Evolutionary conservation across 2,329 filamentous ascomycete genomes (phyloP).

Genomic region (Lithohypha guttulata): DNA sequence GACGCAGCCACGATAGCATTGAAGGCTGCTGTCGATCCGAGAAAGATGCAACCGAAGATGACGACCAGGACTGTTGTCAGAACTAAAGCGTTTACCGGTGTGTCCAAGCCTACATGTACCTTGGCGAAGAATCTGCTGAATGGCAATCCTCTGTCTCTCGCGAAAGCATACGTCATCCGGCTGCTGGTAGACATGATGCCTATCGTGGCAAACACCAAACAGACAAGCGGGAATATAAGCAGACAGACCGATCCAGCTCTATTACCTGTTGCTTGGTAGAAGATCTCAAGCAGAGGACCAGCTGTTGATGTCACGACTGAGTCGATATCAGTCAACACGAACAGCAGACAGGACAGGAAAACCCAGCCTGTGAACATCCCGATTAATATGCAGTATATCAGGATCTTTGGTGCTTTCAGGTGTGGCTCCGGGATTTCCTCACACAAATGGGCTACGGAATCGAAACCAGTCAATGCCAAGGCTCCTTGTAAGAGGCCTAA

Average conservation of each 20-base stretch:
- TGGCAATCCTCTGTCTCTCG: slow-evolving; percentile 32
- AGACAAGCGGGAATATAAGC: slow-evolving; percentile 39
- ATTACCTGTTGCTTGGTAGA: slow-evolving; percentile 52
- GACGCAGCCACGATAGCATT: slow-evolving; percentile 61
- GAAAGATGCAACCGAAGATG: slow-evolving; percentile 59
- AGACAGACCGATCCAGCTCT: slow-evolving; percentile 53
- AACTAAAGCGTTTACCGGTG: slow-evolving; percentile 57
- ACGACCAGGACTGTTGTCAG: slow-evolving; percentile 52
- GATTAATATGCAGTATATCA: slow-evolving; percentile 54
- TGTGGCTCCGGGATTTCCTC: slow-evolving; percentile 38
- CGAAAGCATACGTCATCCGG: slow-evolving; percentile 54
- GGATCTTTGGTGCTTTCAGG: slow-evolving; percentile 52
- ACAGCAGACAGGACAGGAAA: slow-evolving; percentile 53
- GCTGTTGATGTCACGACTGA: slow-evolving; percentile 45
- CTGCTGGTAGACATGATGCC: slow-evolving; percentile 56
- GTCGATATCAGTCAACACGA: slow-evolving; percentile 50
- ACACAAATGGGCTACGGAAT: slow-evolving; percentile 42
- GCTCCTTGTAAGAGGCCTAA: slow-evolving; percentile 40
- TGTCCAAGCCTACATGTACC: slow-evolving; percentile 50
- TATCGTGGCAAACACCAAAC: slow-evolving; percentile 44
- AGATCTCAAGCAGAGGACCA: slow-evolving; percentile 51
- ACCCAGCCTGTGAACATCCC: slow-evolving; percentile 53
- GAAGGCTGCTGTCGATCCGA: slow-evolving; percentile 57
- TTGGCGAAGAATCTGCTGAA: slow-evolving; percentile 39
- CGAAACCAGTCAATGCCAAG: slow-evolving; percentile 29